A percentile compares a stretch with the other conserved stretches of the same genome.
Evolutionary conservation across 2,329 filamentous ascomycete species (phyloP).

Genomic region (Aspergillus pseudoviridinutans): DNA sequence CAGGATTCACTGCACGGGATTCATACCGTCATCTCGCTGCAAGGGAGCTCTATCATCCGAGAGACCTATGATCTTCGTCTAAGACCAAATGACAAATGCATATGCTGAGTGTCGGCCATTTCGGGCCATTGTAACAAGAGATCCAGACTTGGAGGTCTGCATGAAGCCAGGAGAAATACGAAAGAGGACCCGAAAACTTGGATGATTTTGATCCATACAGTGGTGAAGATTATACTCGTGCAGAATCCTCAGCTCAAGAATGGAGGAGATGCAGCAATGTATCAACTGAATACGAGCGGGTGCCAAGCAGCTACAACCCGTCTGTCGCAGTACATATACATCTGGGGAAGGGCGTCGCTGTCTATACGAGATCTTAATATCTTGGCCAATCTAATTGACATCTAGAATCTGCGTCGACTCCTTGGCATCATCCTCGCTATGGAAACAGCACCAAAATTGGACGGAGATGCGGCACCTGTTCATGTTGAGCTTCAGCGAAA

Average conservation of each 20-base stretch:
- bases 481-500: too few species aligned
- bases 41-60: too few species aligned
- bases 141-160: too few species aligned
- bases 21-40: too few species aligned
- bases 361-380: neutral
- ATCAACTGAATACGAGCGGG: neutral
- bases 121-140: too few species aligned
- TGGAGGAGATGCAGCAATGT: neutral
- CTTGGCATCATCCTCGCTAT: neutral
- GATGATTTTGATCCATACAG: neutral
- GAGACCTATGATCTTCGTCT: too few species aligned
- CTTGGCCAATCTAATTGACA: neutral
- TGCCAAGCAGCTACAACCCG: neutral
- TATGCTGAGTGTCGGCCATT: too few species aligned
- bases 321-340: neutral
- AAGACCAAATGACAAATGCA: too few species aligned
- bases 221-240: neutral
- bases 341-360: neutral
- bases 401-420: neutral
- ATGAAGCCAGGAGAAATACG: neutral
- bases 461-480: too few species aligned
- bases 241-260: neutral
- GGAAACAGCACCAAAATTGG: neutral
- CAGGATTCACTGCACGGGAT: too few species aligned
- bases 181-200: neutral